Evolutionary conservation across 352 stramenopile species (phyloP).

Genomic region (Globisporangium spinosum): DNA sequence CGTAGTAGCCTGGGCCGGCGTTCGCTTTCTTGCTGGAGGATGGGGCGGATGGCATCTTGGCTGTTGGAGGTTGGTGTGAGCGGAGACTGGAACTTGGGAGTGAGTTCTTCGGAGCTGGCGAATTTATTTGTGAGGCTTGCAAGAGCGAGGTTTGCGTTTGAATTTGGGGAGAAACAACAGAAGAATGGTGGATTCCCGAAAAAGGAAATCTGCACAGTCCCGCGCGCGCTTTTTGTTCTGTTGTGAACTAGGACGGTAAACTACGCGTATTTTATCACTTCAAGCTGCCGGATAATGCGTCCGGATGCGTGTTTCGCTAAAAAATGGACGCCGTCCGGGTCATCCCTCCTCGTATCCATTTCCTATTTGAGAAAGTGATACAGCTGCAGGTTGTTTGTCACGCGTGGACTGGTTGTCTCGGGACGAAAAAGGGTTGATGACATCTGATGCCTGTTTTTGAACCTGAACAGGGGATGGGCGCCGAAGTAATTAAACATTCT

Average conservation of each 20-base stretch:
- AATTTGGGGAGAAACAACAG: background rate
- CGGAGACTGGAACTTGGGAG: constrained; percentile 9
- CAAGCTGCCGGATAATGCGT: constrained; percentile 14
- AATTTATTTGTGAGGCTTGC: constrained; percentile 36
- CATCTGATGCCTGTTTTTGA: constrained; percentile 6
- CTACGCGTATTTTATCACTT: constrained; percentile 19
- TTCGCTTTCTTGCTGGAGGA: constrained; percentile 54
- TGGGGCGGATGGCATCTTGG: constrained; percentile 46
- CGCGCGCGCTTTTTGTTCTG: background rate
- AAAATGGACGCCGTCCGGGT: background rate
- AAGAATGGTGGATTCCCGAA: background rate
- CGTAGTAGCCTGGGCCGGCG: constrained; percentile 79
- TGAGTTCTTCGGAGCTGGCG: constrained; percentile 26
- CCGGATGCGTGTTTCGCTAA: background rate
- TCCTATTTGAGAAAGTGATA: background rate
- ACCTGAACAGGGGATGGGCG: background rate
- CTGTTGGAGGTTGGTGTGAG: background rate
- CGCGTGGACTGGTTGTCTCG: background rate
- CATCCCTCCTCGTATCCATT: constrained; percentile 12
- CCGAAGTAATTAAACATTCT: constrained; percentile 13
- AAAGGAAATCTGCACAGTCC: background rate
- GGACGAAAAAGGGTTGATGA: constrained; percentile 15
- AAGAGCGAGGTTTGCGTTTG: background rate
- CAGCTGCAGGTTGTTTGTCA: background rate
- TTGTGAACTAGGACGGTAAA: background rate